These are phyloP conservation scores for Rhizopus arrhizus DNA, from an alignment of 371 early-diverging fungal species.

Conservation along the genomic window DNA sequence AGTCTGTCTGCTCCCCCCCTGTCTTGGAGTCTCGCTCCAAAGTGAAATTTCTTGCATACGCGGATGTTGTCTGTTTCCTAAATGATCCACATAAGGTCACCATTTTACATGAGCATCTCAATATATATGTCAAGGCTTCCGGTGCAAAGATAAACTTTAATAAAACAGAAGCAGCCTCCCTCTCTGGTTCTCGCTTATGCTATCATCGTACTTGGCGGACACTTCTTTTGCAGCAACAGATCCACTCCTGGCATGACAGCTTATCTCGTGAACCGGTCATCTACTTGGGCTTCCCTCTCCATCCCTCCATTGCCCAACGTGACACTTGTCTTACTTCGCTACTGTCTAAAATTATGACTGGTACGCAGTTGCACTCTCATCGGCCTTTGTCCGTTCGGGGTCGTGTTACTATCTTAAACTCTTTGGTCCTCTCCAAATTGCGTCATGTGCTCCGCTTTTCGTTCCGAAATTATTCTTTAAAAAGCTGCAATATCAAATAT, in stretches of 20 bases:
- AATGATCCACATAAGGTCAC: slow-evolving; percentile 1
- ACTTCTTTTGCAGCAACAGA: too few relatives aligned
- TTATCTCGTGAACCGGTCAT: too few relatives aligned
- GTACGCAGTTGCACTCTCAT: too few relatives aligned
- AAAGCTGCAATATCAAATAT: not conserved
- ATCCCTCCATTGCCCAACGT: too few relatives aligned
- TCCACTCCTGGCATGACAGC: too few relatives aligned
- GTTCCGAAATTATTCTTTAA: slow-evolving; percentile 3
- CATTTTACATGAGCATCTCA: slow-evolving; percentile 7
- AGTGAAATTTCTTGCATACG: too few relatives aligned
- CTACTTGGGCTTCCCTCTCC: too few relatives aligned
- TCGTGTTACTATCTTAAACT: too few relatives aligned
- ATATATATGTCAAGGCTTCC: slow-evolving; percentile 15
- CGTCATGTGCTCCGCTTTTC: slow-evolving; percentile 30
- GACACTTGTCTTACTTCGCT: too few relatives aligned
- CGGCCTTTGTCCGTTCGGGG: too few relatives aligned
- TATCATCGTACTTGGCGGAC: not conserved
- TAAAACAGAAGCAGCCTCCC: slow-evolving; percentile 25
- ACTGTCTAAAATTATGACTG: too few relatives aligned
- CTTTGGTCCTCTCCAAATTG: slow-evolving; percentile 24
- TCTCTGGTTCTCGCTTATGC: slow-evolving; percentile 12
- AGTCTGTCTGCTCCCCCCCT: not conserved
- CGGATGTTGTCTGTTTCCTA: slow-evolving; percentile 26
- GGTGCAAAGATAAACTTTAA: slow-evolving; percentile 24
- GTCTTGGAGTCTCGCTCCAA: too few relatives aligned